Conservation (phyloP, 169 alveolate genomes). For the Eimeria sp. region DNA sequence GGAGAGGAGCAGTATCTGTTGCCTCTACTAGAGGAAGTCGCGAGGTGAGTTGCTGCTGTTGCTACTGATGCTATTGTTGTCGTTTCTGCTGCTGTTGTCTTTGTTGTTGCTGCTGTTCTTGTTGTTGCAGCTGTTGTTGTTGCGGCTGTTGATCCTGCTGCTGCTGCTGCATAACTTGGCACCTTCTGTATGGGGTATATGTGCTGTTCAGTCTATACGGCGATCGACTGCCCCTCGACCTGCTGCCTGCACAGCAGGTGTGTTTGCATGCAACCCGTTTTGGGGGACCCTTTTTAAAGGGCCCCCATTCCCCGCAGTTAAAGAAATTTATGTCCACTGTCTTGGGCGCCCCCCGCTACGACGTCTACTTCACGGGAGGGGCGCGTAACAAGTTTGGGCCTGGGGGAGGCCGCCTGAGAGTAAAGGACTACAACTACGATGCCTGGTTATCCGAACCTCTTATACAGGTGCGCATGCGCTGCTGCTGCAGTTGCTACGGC, state of each 20-base stretch:
- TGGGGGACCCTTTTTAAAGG: slow-evolving; percentile 7
- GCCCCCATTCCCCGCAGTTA: slow-evolving; percentile 27
- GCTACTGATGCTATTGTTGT: neutral
- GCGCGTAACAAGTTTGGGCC: slow-evolving; percentile 20
- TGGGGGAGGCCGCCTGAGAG: slow-evolving; percentile 48
- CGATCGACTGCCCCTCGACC: slow-evolving; percentile 63
- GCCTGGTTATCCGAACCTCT: slow-evolving; percentile 80
- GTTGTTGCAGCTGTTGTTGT: neutral
- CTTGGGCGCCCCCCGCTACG: slow-evolving; percentile 76
- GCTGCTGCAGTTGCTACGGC: slow-evolving; percentile 12
- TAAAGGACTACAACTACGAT: slow-evolving; percentile 78
- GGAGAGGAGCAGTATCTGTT: slow-evolving; percentile 75
- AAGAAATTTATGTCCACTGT: slow-evolving; percentile 46
- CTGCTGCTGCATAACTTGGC: neutral
- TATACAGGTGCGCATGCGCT: slow-evolving; percentile 34
- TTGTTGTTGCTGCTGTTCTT: neutral
- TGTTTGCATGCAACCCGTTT: slow-evolving; percentile 34
- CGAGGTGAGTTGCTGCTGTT: slow-evolving; percentile 31
- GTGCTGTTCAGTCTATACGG: slow-evolving; percentile 62
- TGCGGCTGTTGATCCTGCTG: neutral
- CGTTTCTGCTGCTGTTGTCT: neutral
- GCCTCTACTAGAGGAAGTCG: slow-evolving; percentile 77
- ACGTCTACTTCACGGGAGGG: slow-evolving; percentile 71
- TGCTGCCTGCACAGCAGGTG: slow-evolving; percentile 83
- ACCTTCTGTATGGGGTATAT: neutral